Percentiles rank a stretch among this genome's conserved stretches.
Conservation (phyloP, 129 eudicot genomes). For the Centrapalus pauciflorus region DNA sequence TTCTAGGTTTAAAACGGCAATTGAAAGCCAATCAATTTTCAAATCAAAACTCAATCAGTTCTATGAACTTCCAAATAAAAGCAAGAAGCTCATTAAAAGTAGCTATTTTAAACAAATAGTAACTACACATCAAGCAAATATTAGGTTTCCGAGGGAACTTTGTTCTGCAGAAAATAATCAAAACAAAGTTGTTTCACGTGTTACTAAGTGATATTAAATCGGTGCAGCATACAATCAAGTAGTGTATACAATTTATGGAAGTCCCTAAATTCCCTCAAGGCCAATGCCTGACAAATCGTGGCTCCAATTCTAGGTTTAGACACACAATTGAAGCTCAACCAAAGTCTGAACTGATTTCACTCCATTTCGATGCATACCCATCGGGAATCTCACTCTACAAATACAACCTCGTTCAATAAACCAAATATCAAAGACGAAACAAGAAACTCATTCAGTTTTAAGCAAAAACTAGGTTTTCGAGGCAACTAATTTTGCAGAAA, state of each 20-base stretch:
- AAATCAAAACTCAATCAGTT: neutral
- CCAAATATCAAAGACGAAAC: neutral
- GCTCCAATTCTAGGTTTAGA: neutral
- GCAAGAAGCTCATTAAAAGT: neutral
- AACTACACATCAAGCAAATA: neutral
- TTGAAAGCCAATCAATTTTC: neutral
- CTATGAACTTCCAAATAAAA: neutral
- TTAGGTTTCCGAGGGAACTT: neutral
- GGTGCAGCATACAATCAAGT: neutral
- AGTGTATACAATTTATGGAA: too few species aligned
- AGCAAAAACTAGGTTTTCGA: constrained; percentile 14
- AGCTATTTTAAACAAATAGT: neutral
- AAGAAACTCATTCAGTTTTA: neutral
- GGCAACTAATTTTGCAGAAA: neutral
- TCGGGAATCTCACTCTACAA: neutral
- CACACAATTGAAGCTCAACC: constrained; percentile 4
- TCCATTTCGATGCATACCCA: neutral
- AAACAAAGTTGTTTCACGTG: neutral
- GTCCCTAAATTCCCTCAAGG: neutral
- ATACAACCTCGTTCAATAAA: neutral
- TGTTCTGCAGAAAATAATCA: neutral
- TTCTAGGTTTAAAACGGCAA: neutral
- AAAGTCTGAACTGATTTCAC: neutral
- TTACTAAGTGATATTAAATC: neutral
- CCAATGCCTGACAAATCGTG: constrained; percentile 3